phyloP scores from a whole-genome alignment of 192 early-diverging fungal species.

The Haplosporangium gracile region DNA sequence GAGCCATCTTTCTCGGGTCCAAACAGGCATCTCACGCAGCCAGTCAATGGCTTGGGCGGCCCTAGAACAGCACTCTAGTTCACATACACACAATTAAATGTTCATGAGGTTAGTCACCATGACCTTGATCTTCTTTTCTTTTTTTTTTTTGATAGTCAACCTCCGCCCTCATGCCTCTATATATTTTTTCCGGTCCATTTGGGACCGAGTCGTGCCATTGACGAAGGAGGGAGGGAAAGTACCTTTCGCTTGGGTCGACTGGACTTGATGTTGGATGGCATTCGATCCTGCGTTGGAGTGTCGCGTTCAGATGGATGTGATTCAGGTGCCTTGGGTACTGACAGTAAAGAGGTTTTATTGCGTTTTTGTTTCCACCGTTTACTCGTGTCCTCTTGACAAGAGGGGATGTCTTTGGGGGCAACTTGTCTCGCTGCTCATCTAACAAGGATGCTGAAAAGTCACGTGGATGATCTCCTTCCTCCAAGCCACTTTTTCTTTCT shows the following conservation, averaged over 20 bases:
- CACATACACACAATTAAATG: neutral
- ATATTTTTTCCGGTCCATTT: constrained; percentile 5
- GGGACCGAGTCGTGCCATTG: neutral
- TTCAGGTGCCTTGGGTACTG: constrained; percentile 5
- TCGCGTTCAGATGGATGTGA: constrained; percentile 35
- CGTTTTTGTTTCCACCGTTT: neutral
- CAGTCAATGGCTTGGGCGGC: constrained; percentile 29
- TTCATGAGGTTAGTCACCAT: neutral
- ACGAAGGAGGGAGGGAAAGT: neutral
- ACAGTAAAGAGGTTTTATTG: neutral
- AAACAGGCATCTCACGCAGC: constrained; percentile 50
- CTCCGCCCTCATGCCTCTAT: neutral
- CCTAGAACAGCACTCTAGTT: constrained; percentile 21
- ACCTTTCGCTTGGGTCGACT: constrained; percentile 54
- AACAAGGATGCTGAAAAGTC: neutral
- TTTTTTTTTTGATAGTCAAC: neutral
- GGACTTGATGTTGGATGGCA: constrained; percentile 40
- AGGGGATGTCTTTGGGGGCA: neutral
- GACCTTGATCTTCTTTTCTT: neutral
- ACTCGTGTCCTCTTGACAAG: neutral
- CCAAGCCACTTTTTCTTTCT: neutral
- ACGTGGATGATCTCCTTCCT: neutral
- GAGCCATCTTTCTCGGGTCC: constrained; percentile 57
- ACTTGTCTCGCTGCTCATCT: neutral
- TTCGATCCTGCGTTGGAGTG: constrained; percentile 37